Conservation (phyloP, 75 land plant genomes). For the Adiantum capillusveneris region DNA sequence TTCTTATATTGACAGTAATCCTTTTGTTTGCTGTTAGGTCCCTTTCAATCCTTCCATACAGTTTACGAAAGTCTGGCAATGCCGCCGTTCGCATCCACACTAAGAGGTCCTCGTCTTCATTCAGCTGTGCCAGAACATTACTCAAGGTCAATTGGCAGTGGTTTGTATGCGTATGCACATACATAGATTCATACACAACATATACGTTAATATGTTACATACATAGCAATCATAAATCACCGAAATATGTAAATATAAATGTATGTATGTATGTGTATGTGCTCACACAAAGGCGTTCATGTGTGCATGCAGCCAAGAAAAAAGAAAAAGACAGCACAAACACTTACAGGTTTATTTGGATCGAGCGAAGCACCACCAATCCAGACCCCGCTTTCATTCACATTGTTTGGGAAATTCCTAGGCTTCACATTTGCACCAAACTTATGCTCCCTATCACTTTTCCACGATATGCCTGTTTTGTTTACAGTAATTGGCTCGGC, state of each 20-base stretch:
- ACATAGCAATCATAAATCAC: too few relatives aligned
- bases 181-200: too few relatives aligned
- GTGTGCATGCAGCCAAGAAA: background rate
- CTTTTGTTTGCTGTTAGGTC: constrained; percentile 35
- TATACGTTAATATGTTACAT: too few relatives aligned
- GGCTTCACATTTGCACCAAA: constrained; percentile 70
- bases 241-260: too few relatives aligned
- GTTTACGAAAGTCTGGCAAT: constrained; percentile 68
- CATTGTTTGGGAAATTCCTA: constrained; percentile 52
- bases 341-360: constrained; percentile 43
- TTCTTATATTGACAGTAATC: constrained; percentile 33
- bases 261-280: too few relatives aligned
- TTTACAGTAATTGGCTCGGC: constrained; percentile 28
- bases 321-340: background rate
- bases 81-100: constrained; percentile 91
- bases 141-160: too few relatives aligned
- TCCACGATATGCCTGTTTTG: constrained; percentile 72
- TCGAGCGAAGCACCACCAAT: constrained; percentile 57
- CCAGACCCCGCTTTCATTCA: constrained; percentile 24
- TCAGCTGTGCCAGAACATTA: constrained; percentile 37
- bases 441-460: constrained; percentile 66
- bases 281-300: too few relatives aligned
- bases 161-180: too few relatives aligned
- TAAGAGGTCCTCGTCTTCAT: constrained; percentile 52
- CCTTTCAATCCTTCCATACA: constrained; percentile 64